Percentiles rank a stretch among this genome's conserved stretches.
phyloP scores from a whole-genome alignment of 495 filamentous ascomycete genomes.

The Neurospora sp. region DNA sequence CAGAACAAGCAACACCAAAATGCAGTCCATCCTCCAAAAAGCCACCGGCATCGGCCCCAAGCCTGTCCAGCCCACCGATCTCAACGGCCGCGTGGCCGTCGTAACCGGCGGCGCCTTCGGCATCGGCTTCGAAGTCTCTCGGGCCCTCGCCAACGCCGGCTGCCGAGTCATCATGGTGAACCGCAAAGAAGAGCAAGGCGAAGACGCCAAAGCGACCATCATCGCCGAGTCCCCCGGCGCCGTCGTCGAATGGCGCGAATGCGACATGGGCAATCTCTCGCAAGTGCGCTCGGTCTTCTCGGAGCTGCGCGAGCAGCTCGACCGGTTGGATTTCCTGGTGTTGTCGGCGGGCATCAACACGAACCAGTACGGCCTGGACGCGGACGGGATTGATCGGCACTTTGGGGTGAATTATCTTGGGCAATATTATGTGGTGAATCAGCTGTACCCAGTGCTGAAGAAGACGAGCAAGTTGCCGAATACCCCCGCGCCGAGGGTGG shows the following conservation, averaged over 20 bases:
- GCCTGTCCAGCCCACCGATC: conserved; percentile 15
- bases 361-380: conserved; percentile 28
- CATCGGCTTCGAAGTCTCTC: conserved; percentile 42
- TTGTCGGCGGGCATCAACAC: conserved; percentile 41
- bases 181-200: conserved; percentile 31
- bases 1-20: conserved; percentile 2
- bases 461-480: conserved; percentile 25
- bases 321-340: conserved; percentile 36
- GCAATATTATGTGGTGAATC: conserved; percentile 35
- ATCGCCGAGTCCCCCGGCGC: conserved; percentile 17
- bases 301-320: conserved; percentile 16
- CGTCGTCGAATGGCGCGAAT: conserved; percentile 32
- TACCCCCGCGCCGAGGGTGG: conserved; percentile 30
- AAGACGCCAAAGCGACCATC: conserved; percentile 28
- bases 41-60: conserved; percentile 17
- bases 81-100: conserved; percentile 37
- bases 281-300: conserved; percentile 30
- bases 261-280: conserved; percentile 32
- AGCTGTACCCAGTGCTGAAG: conserved; percentile 27
- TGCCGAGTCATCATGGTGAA: conserved; percentile 30
- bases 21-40: conserved; percentile 21
- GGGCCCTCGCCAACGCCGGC: conserved; percentile 24
- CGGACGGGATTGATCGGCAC: conserved; percentile 40
- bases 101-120: conserved; percentile 48
- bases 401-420: conserved; percentile 43